Conservation (phyloP, 2,329 filamentous ascomycete species). For the Penicillium thymicola region DNA sequence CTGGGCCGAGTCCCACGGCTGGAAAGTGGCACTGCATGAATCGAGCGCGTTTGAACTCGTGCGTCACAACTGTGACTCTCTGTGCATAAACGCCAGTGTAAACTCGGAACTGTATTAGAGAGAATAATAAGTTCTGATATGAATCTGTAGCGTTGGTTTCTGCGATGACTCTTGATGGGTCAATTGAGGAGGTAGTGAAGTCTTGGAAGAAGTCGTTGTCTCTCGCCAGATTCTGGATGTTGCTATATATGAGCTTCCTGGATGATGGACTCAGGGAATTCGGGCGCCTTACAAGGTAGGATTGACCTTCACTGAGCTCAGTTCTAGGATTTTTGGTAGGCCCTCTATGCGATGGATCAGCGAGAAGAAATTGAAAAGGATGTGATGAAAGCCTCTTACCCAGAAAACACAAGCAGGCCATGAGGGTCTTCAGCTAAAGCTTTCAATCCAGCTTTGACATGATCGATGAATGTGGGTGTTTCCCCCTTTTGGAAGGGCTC, state of each 20-base stretch:
- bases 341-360: conserved; percentile 46
- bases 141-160: conserved; percentile 79
- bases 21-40: conserved; percentile 63
- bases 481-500: conserved; percentile 75
- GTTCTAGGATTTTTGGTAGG: conserved; percentile 59
- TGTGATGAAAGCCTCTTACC: conserved; percentile 46
- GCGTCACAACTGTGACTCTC: conserved; percentile 62
- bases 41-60: conserved; percentile 64
- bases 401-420: conserved; percentile 67
- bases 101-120: conserved; percentile 56
- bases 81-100: conserved; percentile 52
- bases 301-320: conserved; percentile 57
- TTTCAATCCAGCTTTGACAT: conserved; percentile 64
- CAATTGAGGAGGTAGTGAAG: conserved; percentile 9
- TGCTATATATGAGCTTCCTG: neutral
- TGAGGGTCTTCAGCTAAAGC: conserved; percentile 47
- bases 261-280: neutral
- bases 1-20: conserved; percentile 53
- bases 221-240: conserved; percentile 31
- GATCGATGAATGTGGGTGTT: conserved; percentile 73
- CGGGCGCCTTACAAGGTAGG: conserved; percentile 52
- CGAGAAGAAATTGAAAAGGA: conserved; percentile 16
- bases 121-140: conserved; percentile 79
- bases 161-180: conserved; percentile 46
- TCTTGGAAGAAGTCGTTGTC: conserved; percentile 35